A percentile compares a stretch with the other conserved stretches of the same genome.
Evolutionary conservation across 2,329 filamentous ascomycete species (phyloP).

Genomic region (Neonectria neomacrospora): DNA sequence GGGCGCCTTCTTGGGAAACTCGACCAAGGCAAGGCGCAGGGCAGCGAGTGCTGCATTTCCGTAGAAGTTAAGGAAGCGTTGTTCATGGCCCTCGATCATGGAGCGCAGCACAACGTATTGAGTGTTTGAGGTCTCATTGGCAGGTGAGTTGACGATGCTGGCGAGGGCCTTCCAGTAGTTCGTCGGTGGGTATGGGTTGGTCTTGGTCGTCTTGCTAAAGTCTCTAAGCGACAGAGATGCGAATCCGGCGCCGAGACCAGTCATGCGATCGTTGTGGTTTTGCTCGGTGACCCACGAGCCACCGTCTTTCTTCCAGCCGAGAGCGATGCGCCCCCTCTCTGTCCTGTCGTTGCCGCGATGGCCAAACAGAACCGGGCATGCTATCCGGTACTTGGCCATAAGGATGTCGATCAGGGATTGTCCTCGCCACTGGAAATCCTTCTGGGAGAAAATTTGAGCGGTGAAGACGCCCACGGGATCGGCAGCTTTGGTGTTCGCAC

Average conservation of each 20-base stretch:
- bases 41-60: constrained; percentile 80
- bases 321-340: constrained; percentile 69
- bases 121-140: constrained; percentile 74
- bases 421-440: constrained; percentile 74
- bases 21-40: constrained; percentile 76
- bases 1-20: constrained; percentile 71
- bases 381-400: constrained; percentile 82
- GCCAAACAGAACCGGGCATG: constrained; percentile 88
- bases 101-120: constrained; percentile 76
- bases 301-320: constrained; percentile 78
- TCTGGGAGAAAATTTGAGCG: constrained; percentile 77
- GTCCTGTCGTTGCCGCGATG: constrained; percentile 81
- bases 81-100: constrained; percentile 78
- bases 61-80: constrained; percentile 83
- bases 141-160: constrained; percentile 79
- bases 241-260: constrained; percentile 84
- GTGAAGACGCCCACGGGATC: constrained; percentile 84
- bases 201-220: constrained; percentile 75
- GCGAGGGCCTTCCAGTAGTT: constrained; percentile 87
- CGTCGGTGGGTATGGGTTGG: constrained; percentile 79
- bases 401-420: constrained; percentile 82
- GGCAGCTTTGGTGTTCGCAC: constrained; percentile 71
- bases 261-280: constrained; percentile 84
- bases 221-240: constrained; percentile 85
- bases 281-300: constrained; percentile 73